Evolutionary conservation across 75 land plant genomes (phyloP).

Genomic region (Isoetes taiwanensis): DNA sequence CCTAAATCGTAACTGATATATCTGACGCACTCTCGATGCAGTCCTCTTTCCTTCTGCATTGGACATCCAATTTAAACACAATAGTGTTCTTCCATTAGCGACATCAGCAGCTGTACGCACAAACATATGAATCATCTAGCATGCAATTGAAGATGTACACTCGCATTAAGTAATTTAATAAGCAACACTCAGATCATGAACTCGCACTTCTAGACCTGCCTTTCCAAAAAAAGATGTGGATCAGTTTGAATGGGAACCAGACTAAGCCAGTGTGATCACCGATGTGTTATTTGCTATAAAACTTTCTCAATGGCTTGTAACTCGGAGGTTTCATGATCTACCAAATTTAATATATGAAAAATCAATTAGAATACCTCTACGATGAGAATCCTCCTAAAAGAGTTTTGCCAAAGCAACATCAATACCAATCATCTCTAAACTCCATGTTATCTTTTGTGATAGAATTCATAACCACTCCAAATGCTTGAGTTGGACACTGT

Average conservation of each 20-base stretch:
- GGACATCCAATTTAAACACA: constrained; percentile 67
- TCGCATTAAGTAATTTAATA: background rate
- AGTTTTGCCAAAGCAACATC: constrained; percentile 92
- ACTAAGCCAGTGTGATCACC: constrained; percentile 79
- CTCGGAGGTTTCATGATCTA: background rate
- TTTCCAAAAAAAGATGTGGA: constrained; percentile 69
- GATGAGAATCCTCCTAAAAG: constrained; percentile 85
- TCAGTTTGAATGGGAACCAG: constrained; percentile 73
- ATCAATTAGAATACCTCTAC: constrained; percentile 80
- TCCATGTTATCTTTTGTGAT: constrained; percentile 69
- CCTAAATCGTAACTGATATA: too few relatives aligned
- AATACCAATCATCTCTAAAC: constrained; percentile 90
- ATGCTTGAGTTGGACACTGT: constrained; percentile 39
- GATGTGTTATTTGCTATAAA: constrained; percentile 82
- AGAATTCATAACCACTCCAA: constrained; percentile 46
- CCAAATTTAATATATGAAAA: background rate
- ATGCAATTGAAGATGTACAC: background rate
- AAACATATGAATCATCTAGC: background rate
- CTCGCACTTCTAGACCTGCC: constrained; percentile 35
- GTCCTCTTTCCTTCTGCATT: constrained; percentile 35
- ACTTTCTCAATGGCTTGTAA: constrained; percentile 86
- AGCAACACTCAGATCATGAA: background rate
- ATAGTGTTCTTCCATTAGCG: constrained; percentile 85
- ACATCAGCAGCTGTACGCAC: constrained; percentile 47
- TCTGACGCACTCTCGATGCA: constrained; percentile 34